Conservation (phyloP, 1,139 yeast genomes). For the Geotrichum carabidarum region DNA sequence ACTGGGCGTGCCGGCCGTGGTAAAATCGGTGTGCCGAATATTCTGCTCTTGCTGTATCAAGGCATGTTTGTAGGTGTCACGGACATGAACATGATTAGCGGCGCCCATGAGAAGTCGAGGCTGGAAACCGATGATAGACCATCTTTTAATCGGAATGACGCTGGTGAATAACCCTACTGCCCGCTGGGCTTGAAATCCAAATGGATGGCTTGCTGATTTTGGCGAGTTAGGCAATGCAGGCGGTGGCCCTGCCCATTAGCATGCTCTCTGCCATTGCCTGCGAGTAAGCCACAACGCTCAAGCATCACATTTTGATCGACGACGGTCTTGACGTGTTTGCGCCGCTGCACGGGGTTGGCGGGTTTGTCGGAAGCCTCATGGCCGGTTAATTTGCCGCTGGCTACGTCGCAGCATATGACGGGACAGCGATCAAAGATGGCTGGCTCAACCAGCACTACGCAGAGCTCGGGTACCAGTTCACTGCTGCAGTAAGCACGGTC, state of each 20-base stretch:
- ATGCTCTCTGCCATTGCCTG: constrained; percentile 70
- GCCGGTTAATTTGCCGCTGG: constrained; percentile 94
- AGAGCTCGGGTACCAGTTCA: constrained; percentile 91
- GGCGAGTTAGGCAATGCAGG: constrained; percentile 96
- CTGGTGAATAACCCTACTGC: constrained; percentile 93
- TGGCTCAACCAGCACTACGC: constrained; percentile 89
- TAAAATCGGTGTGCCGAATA: constrained; percentile 70
- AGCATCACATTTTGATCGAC: constrained; percentile 67
- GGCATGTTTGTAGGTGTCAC: constrained; percentile 95
- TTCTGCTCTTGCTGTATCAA: constrained; percentile 82
- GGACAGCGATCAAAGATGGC: constrained; percentile 71
- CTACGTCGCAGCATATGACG: constrained; percentile 71
- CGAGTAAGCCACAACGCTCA: constrained; percentile 79
- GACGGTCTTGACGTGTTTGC: constrained; percentile 96
- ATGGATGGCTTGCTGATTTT: constrained; percentile 78
- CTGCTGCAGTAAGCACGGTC: constrained; percentile 69
- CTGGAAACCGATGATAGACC: constrained; percentile 94
- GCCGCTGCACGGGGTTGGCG: constrained; percentile 90
- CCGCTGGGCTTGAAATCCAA: constrained; percentile 93
- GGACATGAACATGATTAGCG: constrained; percentile 91
- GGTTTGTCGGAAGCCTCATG: constrained; percentile 72
- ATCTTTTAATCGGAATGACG: constrained; percentile 88
- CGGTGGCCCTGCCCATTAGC: constrained; percentile 95
- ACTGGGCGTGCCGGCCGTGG: constrained; percentile 71
- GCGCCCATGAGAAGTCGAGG: constrained; percentile 94